These are phyloP conservation scores for Gloeopeniophorella convolvens DNA, from an alignment of 768 basidiomycete species.

Conservation along the genomic window DNA sequence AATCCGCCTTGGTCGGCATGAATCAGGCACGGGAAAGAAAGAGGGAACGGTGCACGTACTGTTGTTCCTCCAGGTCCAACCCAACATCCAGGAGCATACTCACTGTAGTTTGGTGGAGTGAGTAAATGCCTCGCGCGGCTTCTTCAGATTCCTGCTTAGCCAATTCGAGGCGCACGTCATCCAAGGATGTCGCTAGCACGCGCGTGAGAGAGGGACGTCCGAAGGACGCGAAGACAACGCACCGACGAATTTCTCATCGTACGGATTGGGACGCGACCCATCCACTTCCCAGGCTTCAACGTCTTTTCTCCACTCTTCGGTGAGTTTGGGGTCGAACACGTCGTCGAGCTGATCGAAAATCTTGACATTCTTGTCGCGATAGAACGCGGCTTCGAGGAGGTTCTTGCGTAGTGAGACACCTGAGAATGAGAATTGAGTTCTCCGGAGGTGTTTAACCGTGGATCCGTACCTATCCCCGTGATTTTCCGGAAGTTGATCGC, in stretches of 20 bases:
- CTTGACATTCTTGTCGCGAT: background rate
- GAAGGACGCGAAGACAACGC: no score
- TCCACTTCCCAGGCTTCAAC: background rate
- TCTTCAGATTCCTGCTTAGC: background rate
- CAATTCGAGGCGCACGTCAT: background rate
- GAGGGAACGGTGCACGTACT: no score
- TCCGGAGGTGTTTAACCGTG: no score
- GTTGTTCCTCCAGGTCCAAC: background rate
- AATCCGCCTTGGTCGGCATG: no score
- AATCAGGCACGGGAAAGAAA: no score
- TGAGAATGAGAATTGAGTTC: background rate
- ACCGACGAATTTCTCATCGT: no score
- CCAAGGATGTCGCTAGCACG: background rate
- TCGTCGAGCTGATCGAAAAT: background rate
- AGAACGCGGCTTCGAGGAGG: background rate
- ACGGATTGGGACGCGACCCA: background rate
- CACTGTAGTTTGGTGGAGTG: background rate
- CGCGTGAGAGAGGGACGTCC: no score
- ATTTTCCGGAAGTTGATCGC: constrained; percentile 17
- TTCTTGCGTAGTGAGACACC: background rate
- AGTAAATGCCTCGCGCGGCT: background rate
- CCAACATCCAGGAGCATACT: background rate
- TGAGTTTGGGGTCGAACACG: background rate
- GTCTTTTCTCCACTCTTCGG: background rate
- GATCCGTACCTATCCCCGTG: background rate